A percentile compares a stretch with the other conserved stretches of the same genome.
Conservation (phyloP, 2,329 filamentous ascomycete species). For the Tricladium varicosporioides region DNA sequence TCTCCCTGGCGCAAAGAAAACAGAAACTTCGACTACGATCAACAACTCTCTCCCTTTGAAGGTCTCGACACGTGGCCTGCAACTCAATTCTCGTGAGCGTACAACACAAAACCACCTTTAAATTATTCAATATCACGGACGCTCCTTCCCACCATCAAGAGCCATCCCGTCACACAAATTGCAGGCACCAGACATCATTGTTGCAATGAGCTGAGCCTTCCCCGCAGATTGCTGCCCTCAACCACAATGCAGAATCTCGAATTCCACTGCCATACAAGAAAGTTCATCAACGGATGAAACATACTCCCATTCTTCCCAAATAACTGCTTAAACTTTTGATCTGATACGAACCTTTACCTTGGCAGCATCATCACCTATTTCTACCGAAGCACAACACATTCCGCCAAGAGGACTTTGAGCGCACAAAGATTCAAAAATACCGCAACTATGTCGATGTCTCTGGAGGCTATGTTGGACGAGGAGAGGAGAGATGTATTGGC, state of each 20-base stretch:
- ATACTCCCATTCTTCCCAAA: constrained; percentile 12
- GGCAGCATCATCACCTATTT: constrained; percentile 11
- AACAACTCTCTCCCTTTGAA: neutral
- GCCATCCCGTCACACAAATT: constrained; percentile 11
- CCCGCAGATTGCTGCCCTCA: constrained; percentile 13
- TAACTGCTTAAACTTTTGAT: neutral
- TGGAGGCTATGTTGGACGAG: constrained; percentile 74
- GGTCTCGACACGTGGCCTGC: neutral
- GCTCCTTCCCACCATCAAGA: neutral
- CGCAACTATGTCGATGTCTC: constrained; percentile 56
- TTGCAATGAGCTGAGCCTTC: constrained; percentile 31
- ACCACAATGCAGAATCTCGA: constrained; percentile 36
- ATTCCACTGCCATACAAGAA: constrained; percentile 30
- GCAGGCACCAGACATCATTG: constrained; percentile 25
- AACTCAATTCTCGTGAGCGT: neutral
- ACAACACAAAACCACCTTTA: neutral
- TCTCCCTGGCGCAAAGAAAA: neutral
- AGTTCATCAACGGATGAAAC: constrained; percentile 34
- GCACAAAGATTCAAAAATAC: constrained; percentile 7
- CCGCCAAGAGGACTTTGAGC: constrained; percentile 14
- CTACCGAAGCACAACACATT: constrained; percentile 6
- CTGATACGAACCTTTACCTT: constrained; percentile 10
- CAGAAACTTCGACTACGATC: neutral
- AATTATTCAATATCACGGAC: no score
- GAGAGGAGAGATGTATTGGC: constrained; percentile 73